phyloP scores from a whole-genome alignment of 169 alveolate genomes.

The Babesia sp. region DNA sequence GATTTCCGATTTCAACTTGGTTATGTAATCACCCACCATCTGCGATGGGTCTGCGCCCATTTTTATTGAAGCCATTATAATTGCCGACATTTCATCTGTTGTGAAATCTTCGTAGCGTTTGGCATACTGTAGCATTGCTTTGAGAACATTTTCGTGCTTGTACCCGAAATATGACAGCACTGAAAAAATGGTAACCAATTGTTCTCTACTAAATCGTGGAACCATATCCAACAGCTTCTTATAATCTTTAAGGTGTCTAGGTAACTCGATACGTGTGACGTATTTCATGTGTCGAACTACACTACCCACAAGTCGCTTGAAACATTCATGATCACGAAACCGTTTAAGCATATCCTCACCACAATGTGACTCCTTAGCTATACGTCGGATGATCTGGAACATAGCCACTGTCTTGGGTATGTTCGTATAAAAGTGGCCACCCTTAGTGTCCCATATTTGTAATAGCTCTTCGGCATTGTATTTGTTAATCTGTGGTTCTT shows the following conservation, averaged over 20 bases:
- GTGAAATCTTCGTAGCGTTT: slow-evolving; percentile 12
- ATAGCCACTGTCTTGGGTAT: slow-evolving; percentile 48
- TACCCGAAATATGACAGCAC: slow-evolving; percentile 23
- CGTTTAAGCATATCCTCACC: slow-evolving; percentile 2
- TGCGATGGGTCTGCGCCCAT: slow-evolving; percentile 3
- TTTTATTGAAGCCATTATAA: slow-evolving; percentile 2
- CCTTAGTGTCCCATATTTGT: slow-evolving; percentile 39
- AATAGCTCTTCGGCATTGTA: slow-evolving; percentile 26
- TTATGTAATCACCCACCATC: slow-evolving; percentile 18
- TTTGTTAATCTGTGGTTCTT: too few species aligned
- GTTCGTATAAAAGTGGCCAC: slow-evolving; percentile 35
- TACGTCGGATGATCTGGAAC: slow-evolving; percentile 29
- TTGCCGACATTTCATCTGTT: slow-evolving; percentile 1
- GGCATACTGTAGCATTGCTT: slow-evolving; percentile 19
- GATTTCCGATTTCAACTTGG: slow-evolving; percentile 9
- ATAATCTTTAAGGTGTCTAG: slow-evolving; percentile 20
- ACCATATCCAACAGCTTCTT: slow-evolving; percentile 18
- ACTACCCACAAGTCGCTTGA: slow-evolving; percentile 30
- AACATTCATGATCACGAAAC: slow-evolving; percentile 21
- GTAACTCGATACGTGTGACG: slow-evolving; percentile 18
- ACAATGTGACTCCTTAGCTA: slow-evolving; percentile 5
- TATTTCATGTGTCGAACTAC: slow-evolving; percentile 31
- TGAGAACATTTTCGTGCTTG: slow-evolving; percentile 20
- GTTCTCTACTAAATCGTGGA: slow-evolving; percentile 30
- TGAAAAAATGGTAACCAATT: slow-evolving; percentile 31